Conservation (phyloP, 1,139 yeast genomes). For the Pichia sp. region DNA sequence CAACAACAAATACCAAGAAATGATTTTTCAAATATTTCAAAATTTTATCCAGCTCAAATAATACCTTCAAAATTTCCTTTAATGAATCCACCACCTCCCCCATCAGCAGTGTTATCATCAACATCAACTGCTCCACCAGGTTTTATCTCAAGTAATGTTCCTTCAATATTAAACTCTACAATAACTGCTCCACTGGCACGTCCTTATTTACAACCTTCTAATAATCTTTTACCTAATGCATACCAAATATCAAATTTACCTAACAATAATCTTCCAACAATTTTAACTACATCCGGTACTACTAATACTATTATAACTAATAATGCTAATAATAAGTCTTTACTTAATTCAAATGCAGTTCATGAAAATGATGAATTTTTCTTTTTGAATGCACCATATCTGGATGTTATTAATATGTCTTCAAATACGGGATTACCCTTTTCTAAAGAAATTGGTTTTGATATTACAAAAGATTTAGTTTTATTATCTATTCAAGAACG, state of each 20-base stretch:
- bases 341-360: background rate
- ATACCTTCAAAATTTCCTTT: background rate
- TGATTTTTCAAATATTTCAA: background rate
- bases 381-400: conserved; percentile 45
- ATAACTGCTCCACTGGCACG: conserved; percentile 14
- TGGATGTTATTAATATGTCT: conserved; percentile 37
- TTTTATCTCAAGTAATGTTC: background rate
- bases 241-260: background rate
- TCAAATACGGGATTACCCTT: conserved; percentile 34
- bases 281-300: background rate
- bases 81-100: background rate
- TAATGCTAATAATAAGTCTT: background rate
- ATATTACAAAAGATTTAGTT: conserved; percentile 31
- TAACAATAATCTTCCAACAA: background rate
- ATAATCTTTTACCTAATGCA: background rate
- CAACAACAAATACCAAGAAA: background rate
- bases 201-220: conserved; percentile 8
- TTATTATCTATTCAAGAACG: conserved; percentile 10
- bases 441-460: conserved; percentile 37
- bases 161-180: background rate
- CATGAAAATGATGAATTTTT: conserved; percentile 31
- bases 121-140: background rate
- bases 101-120: background rate
- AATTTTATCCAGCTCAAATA: background rate
- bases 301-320: background rate